Evolutionary conservation across 2,329 filamentous ascomycete genomes (phyloP).

Genomic region (Stagonosporopsis chrysanthemi): DNA sequence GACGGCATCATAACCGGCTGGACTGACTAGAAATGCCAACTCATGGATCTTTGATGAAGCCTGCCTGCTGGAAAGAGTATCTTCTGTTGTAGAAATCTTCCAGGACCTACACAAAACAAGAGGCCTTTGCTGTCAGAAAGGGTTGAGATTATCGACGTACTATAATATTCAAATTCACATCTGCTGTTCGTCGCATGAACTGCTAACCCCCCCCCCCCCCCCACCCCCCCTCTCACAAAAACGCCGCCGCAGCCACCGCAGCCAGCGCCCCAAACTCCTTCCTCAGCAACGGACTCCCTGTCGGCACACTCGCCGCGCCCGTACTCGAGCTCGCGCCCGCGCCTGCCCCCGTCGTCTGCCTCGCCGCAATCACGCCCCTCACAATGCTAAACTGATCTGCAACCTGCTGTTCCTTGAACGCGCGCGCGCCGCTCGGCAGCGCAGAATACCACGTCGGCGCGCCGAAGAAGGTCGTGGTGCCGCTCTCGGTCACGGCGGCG

Average conservation of each 20-base stretch:
- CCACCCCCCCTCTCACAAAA: constrained; percentile 22
- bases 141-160: too few relatives aligned
- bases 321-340: constrained; percentile 23
- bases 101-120: too few relatives aligned
- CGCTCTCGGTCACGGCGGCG: constrained; percentile 33
- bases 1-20: too few relatives aligned
- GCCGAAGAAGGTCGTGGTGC: constrained; percentile 32
- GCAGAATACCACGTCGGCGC: constrained; percentile 42
- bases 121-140: too few relatives aligned
- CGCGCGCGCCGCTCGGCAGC: constrained; percentile 34
- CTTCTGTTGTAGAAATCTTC: too few relatives aligned
- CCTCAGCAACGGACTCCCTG: constrained; percentile 29
- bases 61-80: too few relatives aligned
- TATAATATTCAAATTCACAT: too few relatives aligned
- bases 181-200: too few relatives aligned
- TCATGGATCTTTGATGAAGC: too few relatives aligned
- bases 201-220: too few relatives aligned
- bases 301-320: constrained; percentile 29
- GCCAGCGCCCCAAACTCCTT: constrained; percentile 39
- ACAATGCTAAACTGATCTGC: constrained; percentile 42
- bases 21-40: too few relatives aligned
- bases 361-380: constrained; percentile 28
- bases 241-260: constrained; percentile 38
- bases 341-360: constrained; percentile 15
- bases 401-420: constrained; percentile 44